These are phyloP conservation scores for Amaranthus palmeri DNA, from an alignment of 148 eudicot species.

Conservation along the genomic window DNA sequence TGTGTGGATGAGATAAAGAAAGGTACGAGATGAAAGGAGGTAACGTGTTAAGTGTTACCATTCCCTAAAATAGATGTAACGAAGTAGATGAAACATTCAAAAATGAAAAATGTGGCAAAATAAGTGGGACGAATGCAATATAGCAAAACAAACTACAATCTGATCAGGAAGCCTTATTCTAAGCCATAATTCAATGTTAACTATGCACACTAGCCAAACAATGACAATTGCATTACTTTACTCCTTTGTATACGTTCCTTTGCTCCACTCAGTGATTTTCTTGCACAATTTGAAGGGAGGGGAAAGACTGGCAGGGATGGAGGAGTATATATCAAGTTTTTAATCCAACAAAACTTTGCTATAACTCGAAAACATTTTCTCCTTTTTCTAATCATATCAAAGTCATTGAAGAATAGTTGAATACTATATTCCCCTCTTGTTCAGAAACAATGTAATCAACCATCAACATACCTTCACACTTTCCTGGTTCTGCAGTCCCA, in stretches of 20 bases:
- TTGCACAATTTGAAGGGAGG: too few relatives aligned
- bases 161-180: background rate
- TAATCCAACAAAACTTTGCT: background rate
- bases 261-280: too few relatives aligned
- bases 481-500: slow-evolving; percentile 70
- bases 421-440: background rate
- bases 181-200: background rate
- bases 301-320: too few relatives aligned
- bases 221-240: background rate
- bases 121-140: too few relatives aligned
- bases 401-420: background rate
- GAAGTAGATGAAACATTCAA: too few relatives aligned
- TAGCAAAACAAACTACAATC: background rate
- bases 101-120: too few relatives aligned
- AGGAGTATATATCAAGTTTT: background rate
- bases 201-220: background rate
- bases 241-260: too few relatives aligned
- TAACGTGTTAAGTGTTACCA: too few relatives aligned
- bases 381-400: background rate
- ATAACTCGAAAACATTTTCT: background rate
- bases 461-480: slow-evolving; percentile 68
- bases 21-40: too few relatives aligned
- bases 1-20: too few relatives aligned
- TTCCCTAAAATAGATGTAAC: too few relatives aligned
- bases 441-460: background rate